A percentile compares a stretch with the other conserved stretches of the same genome.
Evolutionary conservation across 2,329 filamentous ascomycete species (phyloP).

Genomic region (Sclerotinia subarctica): DNA sequence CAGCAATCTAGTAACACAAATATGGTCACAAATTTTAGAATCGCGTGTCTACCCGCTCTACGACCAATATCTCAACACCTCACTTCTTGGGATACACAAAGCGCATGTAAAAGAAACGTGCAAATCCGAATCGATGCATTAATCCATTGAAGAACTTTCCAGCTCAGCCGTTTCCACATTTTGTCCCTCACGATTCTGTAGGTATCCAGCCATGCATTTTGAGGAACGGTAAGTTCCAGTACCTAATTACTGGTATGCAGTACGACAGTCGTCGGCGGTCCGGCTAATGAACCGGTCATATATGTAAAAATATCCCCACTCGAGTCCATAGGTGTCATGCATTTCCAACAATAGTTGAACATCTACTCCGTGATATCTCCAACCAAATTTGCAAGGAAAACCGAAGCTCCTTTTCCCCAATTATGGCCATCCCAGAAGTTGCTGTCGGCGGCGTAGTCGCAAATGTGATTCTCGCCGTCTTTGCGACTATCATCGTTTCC

Average conservation of each 20-base stretch:
- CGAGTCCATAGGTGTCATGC: background rate
- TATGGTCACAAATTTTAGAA: background rate
- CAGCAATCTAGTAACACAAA: background rate
- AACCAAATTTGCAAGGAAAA: background rate
- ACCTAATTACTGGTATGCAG: background rate
- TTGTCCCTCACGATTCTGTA: background rate
- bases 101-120: background rate
- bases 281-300: background rate
- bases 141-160: background rate
- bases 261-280: background rate
- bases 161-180: background rate
- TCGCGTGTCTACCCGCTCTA: background rate
- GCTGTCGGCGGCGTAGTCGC: constrained; percentile 10
- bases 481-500: background rate
- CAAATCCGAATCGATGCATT: background rate
- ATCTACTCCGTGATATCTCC: background rate
- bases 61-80: background rate
- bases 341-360: background rate
- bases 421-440: constrained; percentile 2
- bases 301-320: constrained; percentile 14
- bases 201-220: background rate
- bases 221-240: too few species aligned
- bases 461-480: constrained; percentile 9
- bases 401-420: background rate
- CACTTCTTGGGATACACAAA: background rate